phyloP scores from a whole-genome alignment of 805 yeast species.

The Metschnikowia lachancei region DNA sequence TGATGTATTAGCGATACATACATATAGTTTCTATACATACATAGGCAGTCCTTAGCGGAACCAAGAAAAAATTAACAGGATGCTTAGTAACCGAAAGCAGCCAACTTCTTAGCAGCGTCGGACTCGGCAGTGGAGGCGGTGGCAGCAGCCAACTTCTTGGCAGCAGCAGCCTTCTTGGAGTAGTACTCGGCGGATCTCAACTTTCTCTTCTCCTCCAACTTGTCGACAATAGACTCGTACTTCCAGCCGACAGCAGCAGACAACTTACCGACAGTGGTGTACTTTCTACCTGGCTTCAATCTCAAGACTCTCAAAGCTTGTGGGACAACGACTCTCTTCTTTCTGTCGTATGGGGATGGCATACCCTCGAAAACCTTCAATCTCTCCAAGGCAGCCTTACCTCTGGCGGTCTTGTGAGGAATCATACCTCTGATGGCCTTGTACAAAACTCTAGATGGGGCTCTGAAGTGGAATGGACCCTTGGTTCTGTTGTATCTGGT shows the following conservation, averaged over 20 bases:
- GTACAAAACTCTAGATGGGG: conserved; percentile 99
- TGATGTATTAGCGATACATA: conserved; percentile 19
- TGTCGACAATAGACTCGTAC: conserved; percentile 96
- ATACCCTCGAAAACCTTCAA: conserved; percentile 99
- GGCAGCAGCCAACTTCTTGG: conserved; percentile 89
- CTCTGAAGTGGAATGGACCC: conserved; percentile 99
- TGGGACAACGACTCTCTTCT: conserved; percentile 99
- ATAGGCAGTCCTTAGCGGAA: conserved; percentile 11
- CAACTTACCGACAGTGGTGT: conserved; percentile 96
- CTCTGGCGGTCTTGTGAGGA: conserved; percentile 99
- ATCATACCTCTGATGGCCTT: conserved; percentile 99
- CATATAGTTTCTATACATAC: conserved; percentile 17
- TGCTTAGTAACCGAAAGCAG: conserved; percentile 93
- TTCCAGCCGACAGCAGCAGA: conserved; percentile 99
- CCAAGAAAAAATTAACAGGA: conserved; percentile 9
- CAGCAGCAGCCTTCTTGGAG: conserved; percentile 96
- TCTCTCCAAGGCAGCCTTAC: conserved; percentile 99
- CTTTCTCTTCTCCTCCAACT: conserved; percentile 99
- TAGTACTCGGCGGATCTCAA: conserved; percentile 98
- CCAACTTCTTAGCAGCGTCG: conserved; percentile 89
- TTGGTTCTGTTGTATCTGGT: conserved; percentile 97
- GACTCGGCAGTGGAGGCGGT: conserved; percentile 83
- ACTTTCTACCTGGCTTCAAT: conserved; percentile 99
- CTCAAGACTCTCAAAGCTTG: conserved; percentile 98
- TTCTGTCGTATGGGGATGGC: conserved; percentile 99